Percentiles rank a stretch among this genome's conserved stretches.
phyloP scores from a whole-genome alignment of 179 eudicot genomes.

The Heliamphora pulchella region DNA sequence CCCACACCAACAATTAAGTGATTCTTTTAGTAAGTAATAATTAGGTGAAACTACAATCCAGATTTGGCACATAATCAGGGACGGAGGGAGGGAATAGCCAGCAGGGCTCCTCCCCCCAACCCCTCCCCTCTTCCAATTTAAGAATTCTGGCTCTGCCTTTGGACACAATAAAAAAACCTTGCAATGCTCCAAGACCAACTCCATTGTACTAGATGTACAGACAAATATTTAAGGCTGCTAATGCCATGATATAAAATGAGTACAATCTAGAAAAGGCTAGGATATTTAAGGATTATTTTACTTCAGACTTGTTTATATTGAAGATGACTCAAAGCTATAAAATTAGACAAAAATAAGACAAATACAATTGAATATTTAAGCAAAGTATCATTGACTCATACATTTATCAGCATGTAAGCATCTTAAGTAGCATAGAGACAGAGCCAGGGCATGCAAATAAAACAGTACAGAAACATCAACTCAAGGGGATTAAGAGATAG shows the following conservation, averaged over 20 bases:
- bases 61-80: neutral
- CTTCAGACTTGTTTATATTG: neutral
- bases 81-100: too few relatives aligned
- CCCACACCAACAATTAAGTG: neutral
- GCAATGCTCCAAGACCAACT: slow-evolving; percentile 2
- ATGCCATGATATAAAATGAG: neutral
- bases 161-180: neutral
- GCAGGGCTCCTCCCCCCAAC: too few relatives aligned
- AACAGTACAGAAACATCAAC: neutral
- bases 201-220: neutral
- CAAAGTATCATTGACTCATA: neutral
- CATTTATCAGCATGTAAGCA: slow-evolving; percentile 5
- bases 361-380: neutral
- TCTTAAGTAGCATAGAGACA: neutral
- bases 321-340: neutral
- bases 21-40: neutral
- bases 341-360: neutral
- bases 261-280: slow-evolving; percentile 6
- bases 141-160: too few relatives aligned
- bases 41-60: neutral
- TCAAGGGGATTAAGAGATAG: too few relatives aligned
- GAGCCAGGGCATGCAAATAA: neutral
- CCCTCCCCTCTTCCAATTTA: too few relatives aligned
- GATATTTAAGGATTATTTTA: neutral
- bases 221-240: neutral